phyloP scores from a whole-genome alignment of 2,329 filamentous ascomycete species.

The Spiromastix sp. region DNA sequence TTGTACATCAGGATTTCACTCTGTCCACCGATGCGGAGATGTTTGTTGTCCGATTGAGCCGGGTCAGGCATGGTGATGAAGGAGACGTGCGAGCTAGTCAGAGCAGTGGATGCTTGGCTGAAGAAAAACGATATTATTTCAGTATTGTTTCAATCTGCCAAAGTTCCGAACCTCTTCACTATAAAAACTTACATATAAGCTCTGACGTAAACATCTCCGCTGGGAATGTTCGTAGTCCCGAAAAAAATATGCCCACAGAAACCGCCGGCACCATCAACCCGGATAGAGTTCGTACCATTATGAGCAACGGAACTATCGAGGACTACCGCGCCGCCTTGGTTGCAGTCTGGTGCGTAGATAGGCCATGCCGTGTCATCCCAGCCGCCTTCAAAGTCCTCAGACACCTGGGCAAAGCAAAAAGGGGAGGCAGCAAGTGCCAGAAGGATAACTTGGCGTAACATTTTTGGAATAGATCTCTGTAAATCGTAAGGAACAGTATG shows the following conservation, averaged over 20 bases:
- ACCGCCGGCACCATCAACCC: slow-evolving; percentile 43
- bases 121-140: slow-evolving; percentile 6
- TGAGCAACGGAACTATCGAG: slow-evolving; percentile 49
- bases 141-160: background rate
- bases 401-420: slow-evolving; percentile 19
- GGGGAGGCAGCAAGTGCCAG: background rate
- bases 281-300: slow-evolving; percentile 46
- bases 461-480: background rate
- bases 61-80: slow-evolving; percentile 57
- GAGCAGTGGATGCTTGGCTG: slow-evolving; percentile 46
- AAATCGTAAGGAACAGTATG: background rate
- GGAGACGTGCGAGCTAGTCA: slow-evolving; percentile 49
- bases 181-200: slow-evolving; percentile 41
- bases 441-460: slow-evolving; percentile 1
- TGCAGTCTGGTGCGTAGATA: slow-evolving; percentile 49
- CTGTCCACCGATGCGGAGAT: slow-evolving; percentile 53
- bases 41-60: slow-evolving; percentile 33
- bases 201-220: slow-evolving; percentile 48
- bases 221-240: slow-evolving; percentile 46
- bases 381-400: slow-evolving; percentile 48
- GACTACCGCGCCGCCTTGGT: slow-evolving; percentile 46
- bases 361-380: slow-evolving; percentile 50
- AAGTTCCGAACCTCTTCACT: background rate
- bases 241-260: slow-evolving; percentile 53
- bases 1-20: slow-evolving; percentile 55